Conservation (phyloP, 2,329 filamentous ascomycete genomes). For the Aureobasidium uvarum region DNA sequence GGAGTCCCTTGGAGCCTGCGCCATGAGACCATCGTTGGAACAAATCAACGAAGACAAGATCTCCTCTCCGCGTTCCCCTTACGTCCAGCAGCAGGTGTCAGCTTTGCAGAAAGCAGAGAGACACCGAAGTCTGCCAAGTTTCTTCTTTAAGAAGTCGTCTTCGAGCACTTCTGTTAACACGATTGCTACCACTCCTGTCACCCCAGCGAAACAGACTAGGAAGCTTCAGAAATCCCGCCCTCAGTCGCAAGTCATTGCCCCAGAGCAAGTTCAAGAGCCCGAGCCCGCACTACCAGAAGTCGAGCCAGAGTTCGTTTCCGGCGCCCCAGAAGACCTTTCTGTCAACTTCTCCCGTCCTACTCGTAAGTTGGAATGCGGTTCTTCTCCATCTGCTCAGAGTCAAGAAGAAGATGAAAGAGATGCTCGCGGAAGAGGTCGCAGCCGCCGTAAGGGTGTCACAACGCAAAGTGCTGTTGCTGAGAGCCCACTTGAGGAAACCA, state of each 20-base stretch:
- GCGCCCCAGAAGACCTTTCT: conserved; percentile 38
- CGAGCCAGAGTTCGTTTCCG: background rate
- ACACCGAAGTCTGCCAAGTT: conserved; percentile 23
- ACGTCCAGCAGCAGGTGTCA: background rate
- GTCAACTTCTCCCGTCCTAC: conserved; percentile 38
- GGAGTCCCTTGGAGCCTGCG: background rate
- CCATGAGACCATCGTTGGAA: conserved; percentile 7
- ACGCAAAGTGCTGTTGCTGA: conserved; percentile 18
- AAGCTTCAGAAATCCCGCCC: conserved; percentile 36
- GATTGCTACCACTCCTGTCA: conserved; percentile 10
- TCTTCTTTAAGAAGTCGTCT: conserved; percentile 21
- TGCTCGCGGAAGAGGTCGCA: conserved; percentile 22
- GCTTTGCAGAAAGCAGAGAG: conserved; percentile 17
- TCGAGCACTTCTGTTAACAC: conserved; percentile 22
- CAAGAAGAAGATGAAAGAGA: conserved; percentile 13
- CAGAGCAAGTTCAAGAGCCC: background rate
- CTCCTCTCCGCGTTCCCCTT: background rate
- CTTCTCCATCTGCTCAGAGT: conserved; percentile 6
- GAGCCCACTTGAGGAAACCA: conserved; percentile 11
- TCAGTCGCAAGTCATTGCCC: background rate
- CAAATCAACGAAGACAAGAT: conserved; percentile 6
- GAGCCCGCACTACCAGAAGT: conserved; percentile 15
- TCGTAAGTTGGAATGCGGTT: conserved; percentile 3
- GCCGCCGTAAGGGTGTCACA: background rate
- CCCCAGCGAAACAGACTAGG: conserved; percentile 15